Evolutionary conservation across 2,329 filamentous ascomycete genomes (phyloP).

Genomic region (Atkinsonella hypoxylon): DNA sequence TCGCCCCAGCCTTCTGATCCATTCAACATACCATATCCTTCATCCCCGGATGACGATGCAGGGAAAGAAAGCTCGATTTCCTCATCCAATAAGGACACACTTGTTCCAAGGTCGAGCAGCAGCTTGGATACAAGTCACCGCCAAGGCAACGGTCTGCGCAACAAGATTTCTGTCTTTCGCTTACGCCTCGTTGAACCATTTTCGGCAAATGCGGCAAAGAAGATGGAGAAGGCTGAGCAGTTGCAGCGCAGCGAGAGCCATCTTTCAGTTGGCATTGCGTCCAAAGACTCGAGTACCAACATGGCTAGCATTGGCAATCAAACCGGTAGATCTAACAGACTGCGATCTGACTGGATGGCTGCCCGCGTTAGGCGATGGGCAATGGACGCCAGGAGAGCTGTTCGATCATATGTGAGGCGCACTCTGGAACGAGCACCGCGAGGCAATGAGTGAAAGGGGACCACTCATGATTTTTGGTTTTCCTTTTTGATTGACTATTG

Average conservation of each 20-base stretch:
- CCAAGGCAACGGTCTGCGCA: conserved; percentile 11
- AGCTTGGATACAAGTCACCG: conserved; percentile 1
- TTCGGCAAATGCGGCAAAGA: conserved; percentile 8
- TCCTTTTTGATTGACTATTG: conserved; percentile 3
- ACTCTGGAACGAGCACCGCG: conserved; percentile 20
- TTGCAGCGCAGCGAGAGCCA: conserved; percentile 5
- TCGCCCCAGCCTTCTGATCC: conserved; percentile 19
- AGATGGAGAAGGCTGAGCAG: conserved; percentile 3
- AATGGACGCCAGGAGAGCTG: conserved; percentile 18
- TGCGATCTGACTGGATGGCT: conserved; percentile 12
- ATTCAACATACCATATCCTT: conserved; percentile 23
- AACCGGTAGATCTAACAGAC: neutral
- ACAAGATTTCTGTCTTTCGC: conserved; percentile 20
- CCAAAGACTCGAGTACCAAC: conserved; percentile 4
- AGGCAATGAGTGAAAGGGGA: conserved; percentile 6
- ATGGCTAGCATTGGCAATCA: conserved; percentile 2
- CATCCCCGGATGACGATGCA: conserved; percentile 10
- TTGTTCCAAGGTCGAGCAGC: conserved; percentile 8
- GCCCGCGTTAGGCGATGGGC: conserved; percentile 23
- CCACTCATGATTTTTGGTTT: neutral
- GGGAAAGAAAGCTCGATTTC: conserved; percentile 6
- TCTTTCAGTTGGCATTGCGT: neutral
- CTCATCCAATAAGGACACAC: conserved; percentile 5
- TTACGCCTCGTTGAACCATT: conserved; percentile 12
- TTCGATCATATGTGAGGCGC: conserved; percentile 21